A percentile compares a stretch with the other conserved stretches of the same genome.
Conservation (phyloP, 2,329 filamentous ascomycete species). For the Venturia effusa region DNA sequence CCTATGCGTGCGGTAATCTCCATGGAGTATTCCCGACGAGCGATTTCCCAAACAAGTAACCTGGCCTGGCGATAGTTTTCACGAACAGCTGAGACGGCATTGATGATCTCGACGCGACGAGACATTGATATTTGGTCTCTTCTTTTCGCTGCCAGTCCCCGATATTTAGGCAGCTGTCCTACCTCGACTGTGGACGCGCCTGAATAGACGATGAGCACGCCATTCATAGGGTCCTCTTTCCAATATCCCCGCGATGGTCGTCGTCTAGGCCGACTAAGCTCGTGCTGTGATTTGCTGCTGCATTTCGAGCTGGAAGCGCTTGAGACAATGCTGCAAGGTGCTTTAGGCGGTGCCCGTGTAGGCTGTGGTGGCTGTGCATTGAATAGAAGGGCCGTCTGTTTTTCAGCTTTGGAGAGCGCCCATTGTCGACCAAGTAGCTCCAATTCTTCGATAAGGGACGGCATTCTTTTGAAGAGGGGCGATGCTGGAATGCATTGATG, state of each 20-base stretch:
- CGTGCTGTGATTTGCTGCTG: neutral
- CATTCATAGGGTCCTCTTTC: neutral
- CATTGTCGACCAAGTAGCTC: neutral
- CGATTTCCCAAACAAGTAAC: neutral
- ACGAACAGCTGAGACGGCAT: neutral
- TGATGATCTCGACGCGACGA: constrained; percentile 4
- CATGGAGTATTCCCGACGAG: neutral
- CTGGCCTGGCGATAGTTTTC: neutral
- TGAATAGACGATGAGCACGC: neutral
- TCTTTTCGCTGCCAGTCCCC: neutral
- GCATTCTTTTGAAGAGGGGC: neutral
- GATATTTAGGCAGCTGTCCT: constrained; percentile 1
- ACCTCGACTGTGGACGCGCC: neutral
- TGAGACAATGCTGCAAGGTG: neutral
- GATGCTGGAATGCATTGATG: neutral
- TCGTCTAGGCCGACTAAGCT: neutral
- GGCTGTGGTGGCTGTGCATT: neutral
- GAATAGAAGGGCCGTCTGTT: neutral
- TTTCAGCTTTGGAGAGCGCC: neutral
- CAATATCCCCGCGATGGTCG: neutral
- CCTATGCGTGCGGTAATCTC: neutral
- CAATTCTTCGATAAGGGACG: neutral
- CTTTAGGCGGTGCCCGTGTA: neutral
- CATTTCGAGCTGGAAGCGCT: neutral
- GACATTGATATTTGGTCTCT: neutral